phyloP scores from a whole-genome alignment of 352 stramenopile species.

The Phytopythium sindhum region DNA sequence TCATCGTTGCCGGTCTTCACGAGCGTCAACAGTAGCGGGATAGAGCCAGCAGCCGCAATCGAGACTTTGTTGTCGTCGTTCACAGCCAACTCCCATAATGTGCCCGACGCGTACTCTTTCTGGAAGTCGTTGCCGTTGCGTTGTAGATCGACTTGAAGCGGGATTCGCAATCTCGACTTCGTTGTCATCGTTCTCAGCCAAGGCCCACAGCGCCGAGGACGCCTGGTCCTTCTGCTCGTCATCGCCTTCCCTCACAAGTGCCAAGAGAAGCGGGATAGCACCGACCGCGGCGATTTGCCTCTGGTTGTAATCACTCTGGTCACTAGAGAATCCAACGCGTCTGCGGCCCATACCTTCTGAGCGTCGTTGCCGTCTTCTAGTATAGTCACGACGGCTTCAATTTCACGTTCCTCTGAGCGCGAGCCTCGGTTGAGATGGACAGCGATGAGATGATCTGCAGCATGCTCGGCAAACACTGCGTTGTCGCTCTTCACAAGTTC shows the following conservation, averaged over 20 bases:
- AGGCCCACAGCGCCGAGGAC: background rate
- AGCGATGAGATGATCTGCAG: background rate
- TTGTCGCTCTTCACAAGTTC: conserved; percentile 1
- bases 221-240: background rate
- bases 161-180: background rate
- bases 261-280: background rate
- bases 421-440: background rate
- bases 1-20: background rate
- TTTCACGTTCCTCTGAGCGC: background rate
- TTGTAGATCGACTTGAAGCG: background rate
- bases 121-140: background rate
- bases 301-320: background rate
- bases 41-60: background rate
- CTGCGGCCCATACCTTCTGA: background rate
- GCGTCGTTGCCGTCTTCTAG: background rate
- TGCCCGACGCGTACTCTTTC: background rate
- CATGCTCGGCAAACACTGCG: background rate
- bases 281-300: background rate
- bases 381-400: background rate
- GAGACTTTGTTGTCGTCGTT: background rate
- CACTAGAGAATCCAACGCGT: background rate
- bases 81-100: background rate
- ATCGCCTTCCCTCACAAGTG: background rate
- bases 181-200: background rate
- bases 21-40: background rate